Evolutionary conservation across 2,329 filamentous ascomycete species (phyloP).

Genomic region (Calonectria honghensis): DNA sequence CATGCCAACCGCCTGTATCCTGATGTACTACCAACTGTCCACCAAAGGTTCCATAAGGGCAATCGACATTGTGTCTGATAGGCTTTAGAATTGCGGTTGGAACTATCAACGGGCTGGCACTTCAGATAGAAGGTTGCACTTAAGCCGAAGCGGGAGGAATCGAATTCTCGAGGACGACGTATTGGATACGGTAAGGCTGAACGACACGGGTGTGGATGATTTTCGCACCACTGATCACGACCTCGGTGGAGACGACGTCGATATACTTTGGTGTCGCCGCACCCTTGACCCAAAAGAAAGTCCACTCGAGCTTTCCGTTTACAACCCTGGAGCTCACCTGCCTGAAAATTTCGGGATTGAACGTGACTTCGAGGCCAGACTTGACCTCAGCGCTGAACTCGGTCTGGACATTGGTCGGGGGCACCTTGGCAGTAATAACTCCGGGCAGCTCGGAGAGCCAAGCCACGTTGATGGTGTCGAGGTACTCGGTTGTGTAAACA

Average conservation of each 20-base stretch:
- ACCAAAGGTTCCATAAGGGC: neutral
- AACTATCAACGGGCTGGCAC: too few species aligned
- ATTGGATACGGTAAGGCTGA: neutral
- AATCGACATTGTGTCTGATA: neutral
- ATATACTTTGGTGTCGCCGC: neutral
- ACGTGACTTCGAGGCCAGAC: neutral
- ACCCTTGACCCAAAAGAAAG: neutral
- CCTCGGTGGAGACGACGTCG: neutral
- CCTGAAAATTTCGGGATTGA: neutral
- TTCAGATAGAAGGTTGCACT: neutral
- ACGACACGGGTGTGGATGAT: neutral
- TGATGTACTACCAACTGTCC: neutral
- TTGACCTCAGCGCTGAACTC: neutral
- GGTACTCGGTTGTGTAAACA: neutral
- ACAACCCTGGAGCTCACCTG: neutral
- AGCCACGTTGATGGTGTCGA: neutral
- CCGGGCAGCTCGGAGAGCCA: neutral
- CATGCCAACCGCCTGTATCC: neutral
- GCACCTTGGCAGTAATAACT: neutral
- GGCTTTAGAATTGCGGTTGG: neutral
- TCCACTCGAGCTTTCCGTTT: neutral
- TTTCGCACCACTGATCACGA: neutral
- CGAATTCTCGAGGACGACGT: neutral
- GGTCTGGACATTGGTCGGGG: neutral
- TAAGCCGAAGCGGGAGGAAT: neutral